A percentile compares a stretch with the other conserved stretches of the same genome.
These are phyloP conservation scores for Neoboletus brunneissimus DNA, from an alignment of 768 basidiomycete species.

Conservation along the genomic window DNA sequence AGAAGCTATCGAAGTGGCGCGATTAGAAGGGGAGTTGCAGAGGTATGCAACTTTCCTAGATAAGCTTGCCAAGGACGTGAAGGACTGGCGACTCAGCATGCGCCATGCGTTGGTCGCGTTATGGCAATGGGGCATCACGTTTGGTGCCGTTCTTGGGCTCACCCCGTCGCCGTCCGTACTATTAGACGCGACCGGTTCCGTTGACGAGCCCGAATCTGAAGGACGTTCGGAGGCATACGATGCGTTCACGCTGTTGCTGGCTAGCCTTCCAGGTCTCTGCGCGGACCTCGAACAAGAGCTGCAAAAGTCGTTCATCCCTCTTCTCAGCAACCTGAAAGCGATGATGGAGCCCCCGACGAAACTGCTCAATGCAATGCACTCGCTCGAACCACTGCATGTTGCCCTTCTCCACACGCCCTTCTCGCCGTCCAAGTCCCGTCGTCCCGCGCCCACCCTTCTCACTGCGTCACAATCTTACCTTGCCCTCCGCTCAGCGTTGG, in stretches of 20 bases:
- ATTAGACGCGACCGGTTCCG: constrained; percentile 5
- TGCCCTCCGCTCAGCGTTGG: constrained; percentile 70
- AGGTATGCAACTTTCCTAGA: constrained; percentile 56
- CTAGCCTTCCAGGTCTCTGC: constrained; percentile 51
- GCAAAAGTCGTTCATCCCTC: constrained; percentile 51
- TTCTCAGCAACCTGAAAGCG: constrained; percentile 55
- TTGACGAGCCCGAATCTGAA: constrained; percentile 21
- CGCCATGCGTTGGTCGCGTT: constrained; percentile 48
- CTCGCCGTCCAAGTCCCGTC: constrained; percentile 48
- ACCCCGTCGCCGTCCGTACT: constrained; percentile 35
- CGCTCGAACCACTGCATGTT: constrained; percentile 70
- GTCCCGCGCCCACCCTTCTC: constrained; percentile 64
- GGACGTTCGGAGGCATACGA: constrained; percentile 61
- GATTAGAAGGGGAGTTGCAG: constrained; percentile 55
- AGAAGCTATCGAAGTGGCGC: constrained; percentile 52
- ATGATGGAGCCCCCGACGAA: constrained; percentile 62
- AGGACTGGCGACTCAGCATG: constrained; percentile 61
- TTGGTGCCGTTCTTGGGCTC: constrained; percentile 67
- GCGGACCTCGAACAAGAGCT: constrained; percentile 53
- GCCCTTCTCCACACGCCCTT: constrained; percentile 66
- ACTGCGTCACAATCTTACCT: constrained; percentile 76
- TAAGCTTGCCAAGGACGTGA: constrained; percentile 56
- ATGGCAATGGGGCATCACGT: constrained; percentile 59
- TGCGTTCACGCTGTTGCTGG: constrained; percentile 62
- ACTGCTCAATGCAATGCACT: constrained; percentile 68